Percentiles rank a stretch among this genome's conserved stretches.
These are phyloP conservation scores for Trametes sp. DNA, from an alignment of 1,284 basidiomycete genomes.

Conservation along the genomic window DNA sequence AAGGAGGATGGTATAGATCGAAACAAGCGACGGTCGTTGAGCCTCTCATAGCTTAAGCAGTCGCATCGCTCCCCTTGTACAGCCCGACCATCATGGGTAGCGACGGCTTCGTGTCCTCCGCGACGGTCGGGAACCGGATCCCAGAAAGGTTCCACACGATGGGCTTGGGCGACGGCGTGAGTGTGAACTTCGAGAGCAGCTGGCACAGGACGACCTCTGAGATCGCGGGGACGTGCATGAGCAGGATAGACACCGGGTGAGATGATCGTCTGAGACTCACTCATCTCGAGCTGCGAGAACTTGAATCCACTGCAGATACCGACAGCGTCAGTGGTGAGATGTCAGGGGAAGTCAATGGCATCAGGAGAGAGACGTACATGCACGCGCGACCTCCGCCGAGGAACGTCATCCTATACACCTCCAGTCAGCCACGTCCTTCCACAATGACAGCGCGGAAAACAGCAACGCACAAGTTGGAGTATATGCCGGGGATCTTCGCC, in stretches of 20 bases:
- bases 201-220: conserved; percentile 9
- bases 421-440: not conserved
- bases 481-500: conserved; percentile 30
- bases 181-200: conserved; percentile 10
- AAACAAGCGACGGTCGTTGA: not conserved
- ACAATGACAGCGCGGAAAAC: no score
- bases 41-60: not conserved
- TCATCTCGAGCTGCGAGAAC: conserved; percentile 41
- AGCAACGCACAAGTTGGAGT: conserved; percentile 30
- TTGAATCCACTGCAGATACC: conserved; percentile 40
- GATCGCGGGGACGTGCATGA: not conserved
- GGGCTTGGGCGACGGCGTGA: conserved; percentile 8
- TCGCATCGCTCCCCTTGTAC: not conserved
- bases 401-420: conserved; percentile 43
- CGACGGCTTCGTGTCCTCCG: not conserved
- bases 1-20: not conserved
- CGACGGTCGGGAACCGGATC: conserved; percentile 5
- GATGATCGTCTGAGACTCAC: not conserved
- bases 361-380: conserved; percentile 38
- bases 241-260: no score
- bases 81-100: conserved; percentile 5
- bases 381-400: conserved; percentile 43
- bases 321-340: not conserved
- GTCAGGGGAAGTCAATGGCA: not conserved
- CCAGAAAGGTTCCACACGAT: conserved; percentile 11